Evolutionary conservation across 1,139 yeast species (phyloP).

Genomic region (Diutina mesorugosa): DNA sequence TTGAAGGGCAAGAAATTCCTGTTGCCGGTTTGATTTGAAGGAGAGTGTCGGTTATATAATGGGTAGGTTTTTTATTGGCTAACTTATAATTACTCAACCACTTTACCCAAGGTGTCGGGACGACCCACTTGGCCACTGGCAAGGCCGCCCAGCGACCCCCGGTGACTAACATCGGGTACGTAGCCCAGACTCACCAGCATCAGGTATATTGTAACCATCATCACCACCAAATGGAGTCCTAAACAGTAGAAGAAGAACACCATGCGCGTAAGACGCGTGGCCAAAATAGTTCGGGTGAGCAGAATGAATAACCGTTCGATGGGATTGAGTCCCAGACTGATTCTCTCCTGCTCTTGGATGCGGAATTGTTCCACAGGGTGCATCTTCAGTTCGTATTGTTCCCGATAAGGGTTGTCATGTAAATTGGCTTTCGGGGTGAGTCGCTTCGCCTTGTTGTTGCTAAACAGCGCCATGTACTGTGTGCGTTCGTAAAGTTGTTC

Average conservation of each 20-base stretch:
- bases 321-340: slow-evolving; percentile 61
- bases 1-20: slow-evolving; percentile 73
- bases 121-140: not conserved
- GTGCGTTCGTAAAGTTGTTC: slow-evolving; percentile 71
- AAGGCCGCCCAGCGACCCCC: not conserved
- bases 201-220: slow-evolving; percentile 49
- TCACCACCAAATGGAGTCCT: slow-evolving; percentile 62
- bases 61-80: not conserved
- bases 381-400: slow-evolving; percentile 61
- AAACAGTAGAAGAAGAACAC: slow-evolving; percentile 63
- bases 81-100: not conserved
- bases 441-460: slow-evolving; percentile 7
- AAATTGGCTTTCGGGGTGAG: slow-evolving; percentile 21
- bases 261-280: slow-evolving; percentile 62
- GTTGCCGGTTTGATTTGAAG: slow-evolving; percentile 44
- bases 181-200: slow-evolving; percentile 12
- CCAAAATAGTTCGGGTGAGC: slow-evolving; percentile 60
- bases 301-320: slow-evolving; percentile 68
- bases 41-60: not conserved
- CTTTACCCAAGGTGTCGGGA: not conserved
- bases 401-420: slow-evolving; percentile 39
- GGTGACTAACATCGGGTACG: not conserved
- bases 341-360: slow-evolving; percentile 64
- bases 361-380: slow-evolving; percentile 83
- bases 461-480: slow-evolving; percentile 44